Evolutionary conservation across 805 yeast species (phyloP).

Genomic region (Maudiozyma bulderi): DNA sequence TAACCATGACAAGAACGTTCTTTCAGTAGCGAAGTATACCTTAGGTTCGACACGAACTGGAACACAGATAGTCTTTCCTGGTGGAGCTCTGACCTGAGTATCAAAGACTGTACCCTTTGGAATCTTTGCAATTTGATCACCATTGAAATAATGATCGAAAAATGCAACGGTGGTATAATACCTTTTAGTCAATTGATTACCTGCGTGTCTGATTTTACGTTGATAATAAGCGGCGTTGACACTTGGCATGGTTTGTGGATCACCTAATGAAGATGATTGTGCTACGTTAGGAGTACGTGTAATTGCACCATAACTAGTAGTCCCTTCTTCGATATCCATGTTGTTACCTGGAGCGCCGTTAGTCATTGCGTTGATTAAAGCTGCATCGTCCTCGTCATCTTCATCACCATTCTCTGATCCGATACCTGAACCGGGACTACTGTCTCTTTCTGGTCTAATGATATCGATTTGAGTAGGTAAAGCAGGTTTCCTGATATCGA

Average conservation of each 20-base stretch:
- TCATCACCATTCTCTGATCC: slow-evolving; percentile 24
- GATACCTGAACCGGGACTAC: slow-evolving; percentile 6
- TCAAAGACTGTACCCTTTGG: slow-evolving; percentile 59
- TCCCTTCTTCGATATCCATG: slow-evolving; percentile 61
- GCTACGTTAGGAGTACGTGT: slow-evolving; percentile 2
- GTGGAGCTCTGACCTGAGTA: slow-evolving; percentile 57
- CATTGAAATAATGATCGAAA: slow-evolving; percentile 41
- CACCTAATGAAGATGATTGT: slow-evolving; percentile 4
- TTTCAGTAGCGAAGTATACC: slow-evolving; percentile 96
- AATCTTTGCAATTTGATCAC: slow-evolving; percentile 43
- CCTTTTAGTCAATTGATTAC: slow-evolving; percentile 12
- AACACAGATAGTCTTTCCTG: slow-evolving; percentile 80
- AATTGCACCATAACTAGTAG: slow-evolving; percentile 42
- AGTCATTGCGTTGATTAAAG: slow-evolving; percentile 20
- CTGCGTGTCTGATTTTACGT: slow-evolving; percentile 15
- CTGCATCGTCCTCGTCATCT: slow-evolving; percentile 30
- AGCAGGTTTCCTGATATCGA: slow-evolving; percentile 85
- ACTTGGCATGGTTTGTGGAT: slow-evolving; percentile 6
- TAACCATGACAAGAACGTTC: slow-evolving; percentile 90
- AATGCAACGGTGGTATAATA: slow-evolving; percentile 16
- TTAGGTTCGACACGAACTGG: slow-evolving; percentile 97
- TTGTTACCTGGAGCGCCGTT: slow-evolving; percentile 38
- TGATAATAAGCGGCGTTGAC: slow-evolving; percentile 28
- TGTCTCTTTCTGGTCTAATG: slow-evolving; percentile 22
- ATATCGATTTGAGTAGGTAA: slow-evolving; percentile 37